These are phyloP conservation scores for Phallus indusiatus DNA, from an alignment of 768 basidiomycete species.

Conservation along the genomic window DNA sequence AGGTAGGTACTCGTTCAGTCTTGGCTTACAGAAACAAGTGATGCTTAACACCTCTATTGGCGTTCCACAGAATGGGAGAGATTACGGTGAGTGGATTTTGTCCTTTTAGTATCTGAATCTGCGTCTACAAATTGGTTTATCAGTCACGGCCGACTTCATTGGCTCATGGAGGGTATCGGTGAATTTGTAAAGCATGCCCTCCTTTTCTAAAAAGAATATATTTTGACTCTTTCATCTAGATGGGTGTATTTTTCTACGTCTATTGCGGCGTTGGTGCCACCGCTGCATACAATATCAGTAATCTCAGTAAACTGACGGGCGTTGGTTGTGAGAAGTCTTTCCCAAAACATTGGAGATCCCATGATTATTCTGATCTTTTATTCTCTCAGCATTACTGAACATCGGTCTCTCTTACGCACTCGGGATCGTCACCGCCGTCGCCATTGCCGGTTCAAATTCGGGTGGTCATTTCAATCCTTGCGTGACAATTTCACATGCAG, in stretches of 20 bases:
- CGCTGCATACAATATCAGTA: conserved; percentile 40
- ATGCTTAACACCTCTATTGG: background rate
- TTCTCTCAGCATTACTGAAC: conserved; percentile 38
- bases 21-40: background rate
- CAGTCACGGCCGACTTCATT: conserved; percentile 33
- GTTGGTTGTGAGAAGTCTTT: conserved; percentile 37
- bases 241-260: conserved; percentile 55
- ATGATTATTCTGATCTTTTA: conserved; percentile 7
- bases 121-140: background rate
- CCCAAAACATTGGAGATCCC: background rate
- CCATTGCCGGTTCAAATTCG: conserved; percentile 41
- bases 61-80: conserved; percentile 1
- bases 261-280: conserved; percentile 51
- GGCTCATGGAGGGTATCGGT: conserved; percentile 49
- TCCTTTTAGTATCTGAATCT: background rate
- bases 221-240: conserved; percentile 21
- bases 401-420: conserved; percentile 49
- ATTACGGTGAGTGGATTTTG: background rate
- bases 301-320: conserved; percentile 29
- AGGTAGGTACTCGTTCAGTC: background rate
- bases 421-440: conserved; percentile 52
- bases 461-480: conserved; percentile 62
- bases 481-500: conserved; percentile 13
- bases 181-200: conserved; percentile 37
- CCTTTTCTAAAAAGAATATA: background rate